Percentiles rank a stretch among this genome's conserved stretches.
Evolutionary conservation across 257 asterid genomes (phyloP).

Genomic region (Nyctanthes arbortristis): DNA sequence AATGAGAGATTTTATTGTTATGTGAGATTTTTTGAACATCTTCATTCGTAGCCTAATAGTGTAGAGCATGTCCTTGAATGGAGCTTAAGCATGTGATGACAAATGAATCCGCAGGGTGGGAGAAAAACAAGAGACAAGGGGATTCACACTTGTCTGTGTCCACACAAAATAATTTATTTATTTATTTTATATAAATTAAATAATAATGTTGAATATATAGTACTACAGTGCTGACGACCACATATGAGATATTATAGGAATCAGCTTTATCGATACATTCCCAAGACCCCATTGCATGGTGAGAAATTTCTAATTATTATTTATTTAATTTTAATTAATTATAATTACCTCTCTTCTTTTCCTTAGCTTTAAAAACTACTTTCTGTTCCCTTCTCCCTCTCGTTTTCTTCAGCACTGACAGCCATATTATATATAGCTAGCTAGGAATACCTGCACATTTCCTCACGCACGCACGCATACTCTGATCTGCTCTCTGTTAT

Average conservation of each 20-base stretch:
- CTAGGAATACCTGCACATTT: constrained; percentile 72
- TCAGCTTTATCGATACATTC: constrained; percentile 71
- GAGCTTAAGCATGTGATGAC: constrained; percentile 34
- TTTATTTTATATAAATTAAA: too few relatives aligned
- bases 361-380: constrained; percentile 49
- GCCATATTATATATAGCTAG: too few relatives aligned
- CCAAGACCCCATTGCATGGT: too few relatives aligned
- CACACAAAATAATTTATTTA: constrained; percentile 55
- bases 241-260: constrained; percentile 51
- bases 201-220: too few relatives aligned
- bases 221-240: constrained; percentile 58
- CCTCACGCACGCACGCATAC: constrained; percentile 97
- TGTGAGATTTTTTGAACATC: background rate
- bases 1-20: background rate
- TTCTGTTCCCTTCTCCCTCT: constrained; percentile 63
- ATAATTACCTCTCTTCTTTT: too few relatives aligned
- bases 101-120: constrained; percentile 22
- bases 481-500: constrained; percentile 25
- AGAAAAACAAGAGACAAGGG: constrained; percentile 29
- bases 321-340: too few relatives aligned
- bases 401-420: constrained; percentile 75
- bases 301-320: too few relatives aligned
- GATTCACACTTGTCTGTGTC: constrained; percentile 69
- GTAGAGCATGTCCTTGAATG: too few relatives aligned
- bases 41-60: too few relatives aligned